phyloP scores from a whole-genome alignment of 1,284 basidiomycete genomes.

The Anthracocystis setariae region DNA sequence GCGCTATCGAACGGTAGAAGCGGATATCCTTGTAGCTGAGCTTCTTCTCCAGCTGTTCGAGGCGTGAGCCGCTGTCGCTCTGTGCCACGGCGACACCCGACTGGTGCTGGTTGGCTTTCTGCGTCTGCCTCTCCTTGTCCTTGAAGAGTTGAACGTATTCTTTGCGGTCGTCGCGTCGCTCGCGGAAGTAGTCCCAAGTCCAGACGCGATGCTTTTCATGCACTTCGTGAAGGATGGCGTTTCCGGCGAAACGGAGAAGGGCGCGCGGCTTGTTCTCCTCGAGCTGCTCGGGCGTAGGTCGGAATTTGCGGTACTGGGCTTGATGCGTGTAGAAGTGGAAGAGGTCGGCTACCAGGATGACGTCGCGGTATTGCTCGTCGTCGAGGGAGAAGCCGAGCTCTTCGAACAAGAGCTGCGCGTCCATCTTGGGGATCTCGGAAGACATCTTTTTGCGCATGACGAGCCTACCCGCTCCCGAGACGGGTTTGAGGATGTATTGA shows the following conservation, averaged over 20 bases:
- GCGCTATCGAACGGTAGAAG: conserved; percentile 95
- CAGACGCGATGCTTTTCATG: conserved; percentile 85
- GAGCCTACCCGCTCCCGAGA: conserved; percentile 91
- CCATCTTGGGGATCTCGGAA: conserved; percentile 79
- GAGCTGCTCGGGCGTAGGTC: conserved; percentile 76
- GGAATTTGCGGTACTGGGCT: conserved; percentile 76
- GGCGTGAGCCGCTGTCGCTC: conserved; percentile 64
- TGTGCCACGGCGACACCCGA: conserved; percentile 47
- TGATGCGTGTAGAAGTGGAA: conserved; percentile 95
- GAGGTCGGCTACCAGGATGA: conserved; percentile 92
- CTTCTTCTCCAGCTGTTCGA: conserved; percentile 81
- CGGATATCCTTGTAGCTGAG: conserved; percentile 94
- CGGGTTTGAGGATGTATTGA: conserved; percentile 95
- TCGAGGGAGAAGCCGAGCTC: conserved; percentile 94
- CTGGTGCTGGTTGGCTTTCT: conserved; percentile 57
- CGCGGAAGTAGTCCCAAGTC: conserved; percentile 91
- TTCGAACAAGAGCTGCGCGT: conserved; percentile 89
- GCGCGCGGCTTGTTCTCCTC: conserved; percentile 77
- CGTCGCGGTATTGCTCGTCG: conserved; percentile 93
- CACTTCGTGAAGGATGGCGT: conserved; percentile 85
- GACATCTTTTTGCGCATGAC: conserved; percentile 79
- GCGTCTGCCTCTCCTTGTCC: conserved; percentile 71
- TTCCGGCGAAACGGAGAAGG: conserved; percentile 81
- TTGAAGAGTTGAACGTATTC: conserved; percentile 88
- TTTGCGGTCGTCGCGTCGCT: conserved; percentile 85